Evolutionary conservation across 129 eudicot genomes (phyloP).

Genomic region (Deinandra increscens): DNA sequence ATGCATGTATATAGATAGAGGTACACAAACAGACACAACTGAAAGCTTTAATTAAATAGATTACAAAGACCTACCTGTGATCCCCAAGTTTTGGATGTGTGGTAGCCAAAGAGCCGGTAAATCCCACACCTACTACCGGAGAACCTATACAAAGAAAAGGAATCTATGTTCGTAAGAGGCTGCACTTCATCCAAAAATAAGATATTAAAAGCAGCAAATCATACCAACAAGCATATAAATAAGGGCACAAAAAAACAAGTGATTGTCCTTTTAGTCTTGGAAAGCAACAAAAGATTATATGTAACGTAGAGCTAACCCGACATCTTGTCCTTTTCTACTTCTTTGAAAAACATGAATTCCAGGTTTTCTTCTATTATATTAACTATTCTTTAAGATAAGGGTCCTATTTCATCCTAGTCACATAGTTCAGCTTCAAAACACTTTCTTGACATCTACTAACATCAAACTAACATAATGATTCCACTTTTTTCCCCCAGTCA

Average conservation of each 20-base stretch:
- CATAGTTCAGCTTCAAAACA: no score
- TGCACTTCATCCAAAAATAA: slow-evolving; percentile 9
- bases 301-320: slow-evolving; percentile 14
- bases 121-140: slow-evolving; percentile 83
- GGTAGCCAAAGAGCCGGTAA: slow-evolving; percentile 80
- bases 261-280: neutral
- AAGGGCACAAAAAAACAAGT: neutral
- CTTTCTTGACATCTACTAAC: neutral
- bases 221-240: neutral
- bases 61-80: slow-evolving; percentile 53
- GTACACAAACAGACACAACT: neutral
- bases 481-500: neutral
- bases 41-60: neutral
- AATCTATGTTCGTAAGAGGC: neutral
- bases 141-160: slow-evolving; percentile 44
- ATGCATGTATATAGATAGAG: neutral
- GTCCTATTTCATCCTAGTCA: neutral
- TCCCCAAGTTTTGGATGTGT: slow-evolving; percentile 79
- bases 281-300: slow-evolving; percentile 7
- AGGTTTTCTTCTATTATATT: neutral
- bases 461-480: neutral
- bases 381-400: neutral
- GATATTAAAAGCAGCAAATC: slow-evolving; percentile 13
- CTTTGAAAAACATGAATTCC: neutral
- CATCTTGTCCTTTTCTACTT: neutral